phyloP scores from a whole-genome alignment of 2,329 filamentous ascomycete genomes.

The Pseudohalonectria lignicola region DNA sequence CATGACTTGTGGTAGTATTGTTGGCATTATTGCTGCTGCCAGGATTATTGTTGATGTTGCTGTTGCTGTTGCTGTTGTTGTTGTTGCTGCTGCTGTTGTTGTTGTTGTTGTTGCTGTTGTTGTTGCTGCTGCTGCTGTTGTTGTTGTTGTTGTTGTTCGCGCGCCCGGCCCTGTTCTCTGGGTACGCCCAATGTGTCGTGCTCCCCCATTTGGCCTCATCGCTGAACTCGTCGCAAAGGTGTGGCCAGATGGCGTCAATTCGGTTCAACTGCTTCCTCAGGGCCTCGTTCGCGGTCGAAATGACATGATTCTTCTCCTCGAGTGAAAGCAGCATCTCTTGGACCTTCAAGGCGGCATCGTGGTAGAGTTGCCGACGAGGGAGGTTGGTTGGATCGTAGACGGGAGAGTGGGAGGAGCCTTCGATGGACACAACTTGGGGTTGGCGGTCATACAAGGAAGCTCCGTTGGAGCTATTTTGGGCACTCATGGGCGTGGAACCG shows the following conservation, averaged over 20 bases:
- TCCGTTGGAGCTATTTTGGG: slow-evolving; percentile 34
- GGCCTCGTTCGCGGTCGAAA: slow-evolving; percentile 83
- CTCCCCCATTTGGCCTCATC: slow-evolving; percentile 92
- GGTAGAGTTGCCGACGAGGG: slow-evolving; percentile 62
- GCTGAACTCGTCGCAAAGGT: slow-evolving; percentile 81
- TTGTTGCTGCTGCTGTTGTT: too few relatives aligned
- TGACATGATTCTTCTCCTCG: slow-evolving; percentile 96
- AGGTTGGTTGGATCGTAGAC: slow-evolving; percentile 48
- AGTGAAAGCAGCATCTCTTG: slow-evolving; percentile 80
- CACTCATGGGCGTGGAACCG: slow-evolving; percentile 31
- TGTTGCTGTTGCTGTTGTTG: too few relatives aligned
- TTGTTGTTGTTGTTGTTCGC: too few relatives aligned
- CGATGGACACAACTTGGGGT: background rate
- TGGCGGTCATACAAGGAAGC: background rate
- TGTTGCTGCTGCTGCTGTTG: too few relatives aligned
- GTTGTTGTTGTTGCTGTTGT: too few relatives aligned
- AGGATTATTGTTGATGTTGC: too few relatives aligned
- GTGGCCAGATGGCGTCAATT: slow-evolving; percentile 77
- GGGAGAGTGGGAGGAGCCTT: slow-evolving; percentile 18
- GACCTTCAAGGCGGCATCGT: slow-evolving; percentile 66
- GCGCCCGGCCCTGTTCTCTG: slow-evolving; percentile 61
- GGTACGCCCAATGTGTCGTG: slow-evolving; percentile 89
- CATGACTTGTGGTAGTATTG: too few relatives aligned
- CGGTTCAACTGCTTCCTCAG: slow-evolving; percentile 75
- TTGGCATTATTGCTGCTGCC: too few relatives aligned